phyloP scores from a whole-genome alignment of 2,329 filamentous ascomycete species.

The Fusarium kyushuense region DNA sequence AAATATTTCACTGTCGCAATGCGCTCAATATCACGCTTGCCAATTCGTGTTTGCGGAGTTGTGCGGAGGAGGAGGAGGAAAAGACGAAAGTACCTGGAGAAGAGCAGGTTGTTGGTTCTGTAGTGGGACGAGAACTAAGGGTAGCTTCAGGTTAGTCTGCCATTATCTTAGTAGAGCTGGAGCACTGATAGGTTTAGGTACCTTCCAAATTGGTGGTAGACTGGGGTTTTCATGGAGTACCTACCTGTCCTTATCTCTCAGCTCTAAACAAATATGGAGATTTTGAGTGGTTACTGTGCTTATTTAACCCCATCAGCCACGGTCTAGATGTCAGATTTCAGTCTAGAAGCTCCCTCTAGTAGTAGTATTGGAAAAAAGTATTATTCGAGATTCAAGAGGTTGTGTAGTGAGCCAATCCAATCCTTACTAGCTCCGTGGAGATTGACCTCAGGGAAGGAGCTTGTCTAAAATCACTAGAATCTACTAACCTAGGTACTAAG shows the following conservation, averaged over 20 bases:
- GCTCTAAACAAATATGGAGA: constrained; percentile 29
- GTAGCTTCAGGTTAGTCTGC: constrained; percentile 12
- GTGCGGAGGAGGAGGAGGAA: constrained; percentile 24
- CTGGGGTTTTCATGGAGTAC: constrained; percentile 29
- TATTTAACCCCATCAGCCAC: constrained; percentile 24
- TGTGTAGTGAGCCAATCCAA: background rate
- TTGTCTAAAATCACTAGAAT: too few species aligned
- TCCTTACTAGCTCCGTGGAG: background rate
- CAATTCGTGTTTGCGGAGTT: constrained; percentile 9
- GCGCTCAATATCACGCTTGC: constrained; percentile 14
- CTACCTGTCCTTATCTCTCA: constrained; percentile 30
- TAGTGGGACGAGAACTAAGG: constrained; percentile 26
- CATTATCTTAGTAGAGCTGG: background rate
- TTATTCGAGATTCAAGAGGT: background rate
- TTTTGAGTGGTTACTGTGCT: constrained; percentile 36
- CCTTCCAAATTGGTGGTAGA: constrained; percentile 47
- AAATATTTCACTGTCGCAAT: constrained; percentile 16
- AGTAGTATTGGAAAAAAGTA: background rate
- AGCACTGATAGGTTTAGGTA: constrained; percentile 32
- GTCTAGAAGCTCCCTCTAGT: constrained; percentile 23
- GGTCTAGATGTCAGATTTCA: constrained; percentile 23
- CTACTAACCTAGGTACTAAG: too few species aligned
- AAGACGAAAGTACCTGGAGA: constrained; percentile 19
- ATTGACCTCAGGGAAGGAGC: background rate
- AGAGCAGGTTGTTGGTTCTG: constrained; percentile 20